Base-by-base conservation (phyloP, 192 early-diverging fungal genomes). In the Coemansia sp. region DNA sequence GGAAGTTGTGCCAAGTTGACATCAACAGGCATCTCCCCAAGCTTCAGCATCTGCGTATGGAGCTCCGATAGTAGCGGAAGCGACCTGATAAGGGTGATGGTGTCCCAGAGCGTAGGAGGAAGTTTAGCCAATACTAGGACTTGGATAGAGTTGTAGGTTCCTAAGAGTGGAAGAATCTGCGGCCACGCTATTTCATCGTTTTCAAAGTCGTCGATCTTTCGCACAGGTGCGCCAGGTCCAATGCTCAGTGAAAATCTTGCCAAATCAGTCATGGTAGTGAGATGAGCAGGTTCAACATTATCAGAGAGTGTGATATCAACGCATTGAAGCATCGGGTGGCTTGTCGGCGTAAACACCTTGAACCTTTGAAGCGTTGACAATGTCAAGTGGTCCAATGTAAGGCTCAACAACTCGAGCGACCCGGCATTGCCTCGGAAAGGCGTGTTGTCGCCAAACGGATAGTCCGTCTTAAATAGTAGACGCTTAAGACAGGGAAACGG, bases 391-490 rank as follows among this genome's bases (percentile, higher is more conserved):
- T 59, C 35, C 35, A 59, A 19, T 7, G 17, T 19, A 36, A 59
- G n/a, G 4, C 10, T 16, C 35, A 59, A 37, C 4, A 1, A 7
- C 56, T 59, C 56, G 14, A 59, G 35, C 2, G 34, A 37, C 17
- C 1, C 35, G 5, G 35, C 56, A 19, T 59, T 59, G 13, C 56
- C 56, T 4, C 56, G 33, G 2, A 59, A 59, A n/a, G 29, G 16
- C 16, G 35, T 37, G 35, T 59, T 35, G 29, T 59, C 56, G 56
- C 56, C 35, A 37, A 59, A 59, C 19, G 56, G 56, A 37, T 59
- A 59, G n/a, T 4, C 3, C 6, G 6, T 6, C 10, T 29, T 3
- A 9, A 33, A 3, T 13, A 3, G 8, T 21, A 59, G 35, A 21
- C 17, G 13, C 34, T 21, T 33, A 19, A 59, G 56, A n/a, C 56